Evolutionary conservation across 2,329 filamentous ascomycete genomes (phyloP).

Genomic region (Pseudogymnoascus pannorum): DNA sequence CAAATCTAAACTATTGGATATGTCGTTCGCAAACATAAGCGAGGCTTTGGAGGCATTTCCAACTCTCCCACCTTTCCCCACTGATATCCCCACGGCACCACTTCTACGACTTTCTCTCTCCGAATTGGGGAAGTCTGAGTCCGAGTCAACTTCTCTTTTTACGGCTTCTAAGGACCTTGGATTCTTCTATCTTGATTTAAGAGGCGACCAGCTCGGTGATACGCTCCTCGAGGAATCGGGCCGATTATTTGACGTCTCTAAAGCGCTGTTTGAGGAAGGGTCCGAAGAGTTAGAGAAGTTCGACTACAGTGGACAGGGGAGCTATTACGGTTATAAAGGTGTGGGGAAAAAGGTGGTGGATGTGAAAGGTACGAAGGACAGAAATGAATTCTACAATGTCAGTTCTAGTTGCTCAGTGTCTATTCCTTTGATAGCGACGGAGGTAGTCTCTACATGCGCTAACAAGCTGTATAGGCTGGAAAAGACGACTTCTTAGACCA

Average conservation of each 20-base stretch:
- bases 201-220: slow-evolving; percentile 17
- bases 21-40: neutral
- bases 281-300: slow-evolving; percentile 47
- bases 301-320: slow-evolving; percentile 34
- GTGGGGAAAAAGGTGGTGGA: slow-evolving; percentile 20
- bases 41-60: slow-evolving; percentile 12
- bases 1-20: neutral
- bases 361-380: slow-evolving; percentile 22
- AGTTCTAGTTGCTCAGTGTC: neutral
- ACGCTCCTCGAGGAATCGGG: slow-evolving; percentile 18
- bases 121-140: slow-evolving; percentile 11
- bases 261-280: slow-evolving; percentile 31
- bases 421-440: neutral
- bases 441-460: neutral
- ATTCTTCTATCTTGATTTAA: slow-evolving; percentile 25
- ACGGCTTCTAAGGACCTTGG: slow-evolving; percentile 20
- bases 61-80: slow-evolving; percentile 18
- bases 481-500: slow-evolving; percentile 25
- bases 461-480: neutral
- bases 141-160: slow-evolving; percentile 19
- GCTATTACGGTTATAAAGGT: slow-evolving; percentile 24
- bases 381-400: slow-evolving; percentile 26
- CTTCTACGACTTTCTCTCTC: slow-evolving; percentile 19
- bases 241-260: slow-evolving; percentile 18
- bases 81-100: slow-evolving; percentile 19